Evolutionary conservation across 805 yeast species (phyloP).

Genomic region (Lipomyces anomalus): DNA sequence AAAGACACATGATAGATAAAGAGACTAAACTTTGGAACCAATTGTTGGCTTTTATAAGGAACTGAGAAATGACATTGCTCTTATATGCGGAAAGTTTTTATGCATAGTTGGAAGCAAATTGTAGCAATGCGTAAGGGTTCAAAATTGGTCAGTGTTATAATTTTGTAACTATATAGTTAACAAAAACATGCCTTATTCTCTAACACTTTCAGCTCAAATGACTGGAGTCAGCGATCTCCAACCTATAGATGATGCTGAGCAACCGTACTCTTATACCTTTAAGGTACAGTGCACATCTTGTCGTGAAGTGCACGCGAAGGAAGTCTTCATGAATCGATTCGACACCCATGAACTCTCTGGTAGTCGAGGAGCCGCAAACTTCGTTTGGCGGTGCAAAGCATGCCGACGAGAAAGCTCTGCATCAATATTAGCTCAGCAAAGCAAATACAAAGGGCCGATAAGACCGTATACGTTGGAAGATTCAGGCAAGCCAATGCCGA

Average conservation of each 20-base stretch:
- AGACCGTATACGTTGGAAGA: constrained; percentile 37
- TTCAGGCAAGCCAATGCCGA: constrained; percentile 38
- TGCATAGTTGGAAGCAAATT: no score
- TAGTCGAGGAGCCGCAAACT: constrained; percentile 77
- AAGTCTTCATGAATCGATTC: constrained; percentile 16
- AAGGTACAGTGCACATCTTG: constrained; percentile 61
- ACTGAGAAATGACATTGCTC: no score
- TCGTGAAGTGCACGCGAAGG: constrained; percentile 66
- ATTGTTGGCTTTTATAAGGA: no score
- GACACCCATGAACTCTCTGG: constrained; percentile 44
- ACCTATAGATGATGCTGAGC: constrained; percentile 53
- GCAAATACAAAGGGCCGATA: constrained; percentile 26
- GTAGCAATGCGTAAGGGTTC: no score
- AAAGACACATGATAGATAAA: no score
- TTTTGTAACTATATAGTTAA: no score
- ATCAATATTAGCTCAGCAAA: constrained; percentile 4
- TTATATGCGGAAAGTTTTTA: no score
- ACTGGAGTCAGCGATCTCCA: constrained; percentile 50
- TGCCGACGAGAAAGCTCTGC: constrained; percentile 44
- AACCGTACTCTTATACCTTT: constrained; percentile 73
- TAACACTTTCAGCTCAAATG: constrained; percentile 40
- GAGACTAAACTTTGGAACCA: no score
- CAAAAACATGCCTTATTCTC: constrained; percentile 21
- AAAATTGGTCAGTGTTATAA: no score
- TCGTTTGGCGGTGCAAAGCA: constrained; percentile 66